A percentile compares a stretch with the other conserved stretches of the same genome.
phyloP scores from a whole-genome alignment of 345 rosid genomes.

The rapeseed (Brassica napus) region Da-Ae NC_063449.1:34697501-34698000 shows the following conservation, averaged over 20 bases:
- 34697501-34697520: not conserved
- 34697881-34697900: not conserved
- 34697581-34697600: not conserved
- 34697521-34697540: not conserved
- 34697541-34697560: not conserved
- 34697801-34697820: not conserved
- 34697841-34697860: not conserved
- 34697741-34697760: not conserved
- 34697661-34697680: conserved; percentile 10
- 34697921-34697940: not conserved
- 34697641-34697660: conserved; percentile 1
- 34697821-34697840: conserved; percentile 6
- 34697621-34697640: not conserved
- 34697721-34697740: not conserved
- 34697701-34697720: not conserved
- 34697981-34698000: not conserved
- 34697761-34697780: not conserved
- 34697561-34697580: not conserved
- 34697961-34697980: not conserved
- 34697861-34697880: not conserved
- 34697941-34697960: not conserved
- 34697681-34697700: not conserved
- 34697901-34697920: not conserved
- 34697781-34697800: not conserved
- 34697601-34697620: not conserved